Conservation (phyloP, 805 yeast species). For the Saccharomycopsis fodiens region DNA sequence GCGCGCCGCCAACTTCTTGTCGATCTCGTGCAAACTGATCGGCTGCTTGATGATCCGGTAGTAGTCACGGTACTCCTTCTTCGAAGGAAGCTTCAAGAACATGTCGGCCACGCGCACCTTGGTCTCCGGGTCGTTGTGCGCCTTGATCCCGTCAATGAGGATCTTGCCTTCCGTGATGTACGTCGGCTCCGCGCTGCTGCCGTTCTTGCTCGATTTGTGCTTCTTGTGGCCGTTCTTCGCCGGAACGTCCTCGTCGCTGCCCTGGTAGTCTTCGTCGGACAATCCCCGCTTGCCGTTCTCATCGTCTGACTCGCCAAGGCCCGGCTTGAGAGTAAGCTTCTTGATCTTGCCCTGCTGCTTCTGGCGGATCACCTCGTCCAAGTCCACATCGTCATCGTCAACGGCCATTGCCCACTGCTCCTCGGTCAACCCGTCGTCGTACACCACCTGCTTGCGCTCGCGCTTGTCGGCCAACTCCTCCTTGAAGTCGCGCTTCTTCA, state of each 20-base stretch:
- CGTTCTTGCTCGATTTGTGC: not conserved
- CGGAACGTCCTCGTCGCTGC: conserved; percentile 7
- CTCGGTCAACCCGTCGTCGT: conserved; percentile 65
- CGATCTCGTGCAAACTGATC: conserved; percentile 49
- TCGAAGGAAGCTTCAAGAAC: conserved; percentile 67
- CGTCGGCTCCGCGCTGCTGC: conserved; percentile 21
- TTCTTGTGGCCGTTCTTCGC: conserved; percentile 3
- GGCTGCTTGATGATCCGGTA: conserved; percentile 57
- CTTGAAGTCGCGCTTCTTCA: conserved; percentile 32
- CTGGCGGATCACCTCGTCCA: conserved; percentile 50
- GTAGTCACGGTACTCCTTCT: conserved; percentile 77
- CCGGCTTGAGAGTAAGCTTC: conserved; percentile 25
- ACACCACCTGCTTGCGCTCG: conserved; percentile 53
- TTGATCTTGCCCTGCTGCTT: conserved; percentile 38
- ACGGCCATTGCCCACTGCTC: conserved; percentile 75
- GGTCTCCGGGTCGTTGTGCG: conserved; percentile 38
- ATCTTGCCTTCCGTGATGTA: conserved; percentile 27
- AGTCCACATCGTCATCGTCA: conserved; percentile 56
- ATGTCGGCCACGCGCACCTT: conserved; percentile 41
- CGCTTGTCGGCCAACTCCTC: conserved; percentile 45
- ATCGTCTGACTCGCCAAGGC: conserved; percentile 2
- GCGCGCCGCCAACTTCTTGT: conserved; percentile 48
- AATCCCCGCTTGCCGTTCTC: conserved; percentile 22
- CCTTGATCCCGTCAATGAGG: conserved; percentile 37
- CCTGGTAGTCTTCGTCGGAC: conserved; percentile 18